Conservation (phyloP, 1,284 basidiomycete species). For the Malassezia psittaci region DNA sequence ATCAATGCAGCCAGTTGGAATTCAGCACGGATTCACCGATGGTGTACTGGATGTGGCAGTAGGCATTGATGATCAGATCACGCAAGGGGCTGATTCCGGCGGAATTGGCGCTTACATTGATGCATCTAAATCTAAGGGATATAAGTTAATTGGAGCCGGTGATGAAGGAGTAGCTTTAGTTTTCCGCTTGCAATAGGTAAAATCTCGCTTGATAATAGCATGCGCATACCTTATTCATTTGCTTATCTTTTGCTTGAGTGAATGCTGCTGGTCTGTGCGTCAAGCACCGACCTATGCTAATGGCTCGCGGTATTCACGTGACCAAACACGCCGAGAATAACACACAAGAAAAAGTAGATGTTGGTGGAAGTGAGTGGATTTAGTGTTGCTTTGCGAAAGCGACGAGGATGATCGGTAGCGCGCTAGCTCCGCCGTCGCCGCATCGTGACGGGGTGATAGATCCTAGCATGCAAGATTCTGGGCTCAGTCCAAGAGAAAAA, state of each 20-base stretch:
- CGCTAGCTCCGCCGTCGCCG: conserved; percentile 15
- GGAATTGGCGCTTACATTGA: conserved; percentile 38
- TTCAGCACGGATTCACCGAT: conserved; percentile 73
- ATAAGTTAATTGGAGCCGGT: conserved; percentile 44
- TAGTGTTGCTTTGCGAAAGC: neutral
- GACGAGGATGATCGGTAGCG: conserved; percentile 1
- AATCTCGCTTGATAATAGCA: neutral
- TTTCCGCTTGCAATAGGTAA: conserved; percentile 56
- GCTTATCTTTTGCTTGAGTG: too few relatives aligned
- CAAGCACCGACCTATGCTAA: too few relatives aligned
- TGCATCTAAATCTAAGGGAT: conserved; percentile 26
- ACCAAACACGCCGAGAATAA: conserved; percentile 3
- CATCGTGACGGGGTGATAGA: conserved; percentile 7
- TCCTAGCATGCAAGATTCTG: neutral
- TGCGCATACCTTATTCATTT: neutral
- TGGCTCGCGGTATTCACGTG: conserved; percentile 6
- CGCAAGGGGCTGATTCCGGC: conserved; percentile 45
- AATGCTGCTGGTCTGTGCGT: too few relatives aligned
- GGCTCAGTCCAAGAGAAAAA: neutral
- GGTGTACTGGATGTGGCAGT: conserved; percentile 69
- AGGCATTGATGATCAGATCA: conserved; percentile 45
- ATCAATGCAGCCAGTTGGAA: conserved; percentile 65
- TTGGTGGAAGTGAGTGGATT: neutral
- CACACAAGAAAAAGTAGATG: conserved; percentile 4
- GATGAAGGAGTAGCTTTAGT: conserved; percentile 46